Base-by-base conservation (phyloP, 306 rosid genomes). In the Geum urbanum region DNA sequence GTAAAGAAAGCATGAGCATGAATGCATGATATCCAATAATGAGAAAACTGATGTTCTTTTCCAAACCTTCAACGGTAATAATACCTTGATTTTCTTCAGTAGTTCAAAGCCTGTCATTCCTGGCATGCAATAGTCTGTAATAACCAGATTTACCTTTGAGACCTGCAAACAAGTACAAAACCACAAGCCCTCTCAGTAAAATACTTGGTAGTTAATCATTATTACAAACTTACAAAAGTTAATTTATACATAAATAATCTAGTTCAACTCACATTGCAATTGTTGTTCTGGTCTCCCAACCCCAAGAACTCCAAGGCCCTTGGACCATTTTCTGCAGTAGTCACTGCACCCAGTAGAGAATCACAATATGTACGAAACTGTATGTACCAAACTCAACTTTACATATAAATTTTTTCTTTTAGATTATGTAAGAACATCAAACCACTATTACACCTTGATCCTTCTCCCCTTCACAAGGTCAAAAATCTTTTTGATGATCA, bases 51-150 rank as follows among this genome's bases (percentile, higher is more conserved):
- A 19, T 24, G 12, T 39, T 58, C 45, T 15, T 37, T 58, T 11
- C 7, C 8, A 1, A 11, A 59, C 37, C 40, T 18, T 32, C 16
- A 16, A 58, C 1, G 3, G 18, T 35, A 57, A 14, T 5, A 44
- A 13, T 79, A 92, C 96, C 98, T 88, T 92, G 58, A 92, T 87
- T 82, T 85, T 92, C 87, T 92, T 92, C 7, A 92, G 96, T 39
- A 90, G 81, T 70, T 92, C 98, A 20, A 86, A 92, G 76, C 98
- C 98, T 54, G 98, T 82, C 98, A 92, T 92, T 72, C 98, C 96
- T 45, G 96, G 98, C 98, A 92, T 92, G 69, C 96, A 88, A 37
- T 92, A 92, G 79, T 92, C 98, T 69, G 97, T 92, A 74, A 92
- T 88, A 9, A 92, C 69, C 87, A 92, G 69, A 70, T 90, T 90